Evolutionary conservation across 2,329 filamentous ascomycete genomes (phyloP), one percentile per base, ranked within the genome.

Genomic region (Sporothrix pseudoabietina): DNA sequence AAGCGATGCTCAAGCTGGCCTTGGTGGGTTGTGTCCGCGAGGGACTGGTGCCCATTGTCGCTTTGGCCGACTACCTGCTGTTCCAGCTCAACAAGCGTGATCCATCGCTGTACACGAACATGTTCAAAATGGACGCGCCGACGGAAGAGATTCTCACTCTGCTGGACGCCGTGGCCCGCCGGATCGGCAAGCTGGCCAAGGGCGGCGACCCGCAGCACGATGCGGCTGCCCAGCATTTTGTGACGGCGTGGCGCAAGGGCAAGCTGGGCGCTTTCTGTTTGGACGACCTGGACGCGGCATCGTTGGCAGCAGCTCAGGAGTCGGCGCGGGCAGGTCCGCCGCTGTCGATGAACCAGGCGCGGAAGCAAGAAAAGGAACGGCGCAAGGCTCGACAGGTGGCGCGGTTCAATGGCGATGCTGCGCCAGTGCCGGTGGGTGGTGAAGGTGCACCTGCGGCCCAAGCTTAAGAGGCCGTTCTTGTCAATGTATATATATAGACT

Each of bases 1-100:
- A 96, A 80, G 89, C 90, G 63, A 99, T 99, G 96, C 85, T 99
- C 75, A 98, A 97, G 82, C 87, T 99, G n/a, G 92, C 94, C 1
- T 87, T 98, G 0, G 94, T 93, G 70, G 94, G 95, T 26, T 93
- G 92, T 80, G 94, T 99, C 72, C 97, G 97, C 81, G 94, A 97
- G 80, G 92, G 92, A 0, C 87, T 98, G 52, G 90, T 99, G 71
- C 87, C 91, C 1, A 87, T 91, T 19, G 88, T 92, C 74, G 92
- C 92, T 32, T 83, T 98, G 12, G 94, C 92, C 47, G 96, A 99
- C 80, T 99, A 97, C 81, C 86, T 98, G 26, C 88, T 99, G 8
- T 98, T 89, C 82, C 90, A 90, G 72, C 85, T 98, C 73, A 99
- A 99, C 80, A 82, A 86, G 52, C 83, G 86, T 73, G 86, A 91